These are phyloP conservation scores for Fomitopsis pulvina DNA, from an alignment of 768 basidiomycete species.

Conservation along the genomic window DNA sequence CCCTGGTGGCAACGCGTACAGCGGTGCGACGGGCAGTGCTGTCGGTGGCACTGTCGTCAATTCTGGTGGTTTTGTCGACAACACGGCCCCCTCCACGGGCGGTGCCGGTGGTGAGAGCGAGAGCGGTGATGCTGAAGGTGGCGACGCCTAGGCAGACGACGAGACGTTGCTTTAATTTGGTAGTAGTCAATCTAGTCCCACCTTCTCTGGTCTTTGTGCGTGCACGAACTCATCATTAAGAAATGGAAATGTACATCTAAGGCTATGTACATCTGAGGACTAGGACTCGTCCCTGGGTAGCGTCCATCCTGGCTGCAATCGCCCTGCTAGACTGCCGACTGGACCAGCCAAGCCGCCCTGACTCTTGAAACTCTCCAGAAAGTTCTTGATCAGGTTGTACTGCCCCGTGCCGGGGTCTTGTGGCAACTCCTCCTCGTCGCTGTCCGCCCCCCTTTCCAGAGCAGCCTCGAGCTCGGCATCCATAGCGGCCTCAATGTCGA, in stretches of 20 bases:
- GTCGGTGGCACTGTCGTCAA: conserved; percentile 15
- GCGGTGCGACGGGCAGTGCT: conserved; percentile 13
- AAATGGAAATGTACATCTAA: neutral
- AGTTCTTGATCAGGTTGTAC: conserved; percentile 93
- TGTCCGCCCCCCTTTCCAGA: conserved; percentile 39
- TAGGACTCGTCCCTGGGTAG: conserved; percentile 59
- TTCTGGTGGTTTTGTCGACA: conserved; percentile 11
- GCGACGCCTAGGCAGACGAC: conserved; percentile 9
- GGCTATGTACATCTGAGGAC: neutral
- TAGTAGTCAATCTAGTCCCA: conserved; percentile 16
- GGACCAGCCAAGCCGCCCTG: conserved; percentile 89
- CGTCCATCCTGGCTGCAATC: conserved; percentile 69
- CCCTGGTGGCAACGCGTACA: conserved; percentile 22
- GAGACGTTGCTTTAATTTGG: conserved; percentile 7
- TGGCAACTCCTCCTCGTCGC: conserved; percentile 53
- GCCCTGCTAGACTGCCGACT: conserved; percentile 82
- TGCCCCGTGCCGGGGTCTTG: conserved; percentile 45
- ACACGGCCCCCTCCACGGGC: conserved; percentile 12
- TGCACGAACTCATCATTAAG: too few relatives aligned
- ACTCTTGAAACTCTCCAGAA: conserved; percentile 92
- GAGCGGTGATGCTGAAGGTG: conserved; percentile 17
- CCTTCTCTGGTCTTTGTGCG: conserved; percentile 9
- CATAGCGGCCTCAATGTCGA: conserved; percentile 82
- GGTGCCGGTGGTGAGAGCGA: conserved; percentile 13
- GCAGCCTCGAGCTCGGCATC: conserved; percentile 74